Evolutionary conservation across 306 rosid species (phyloP), one percentile per base, ranked within the genome.

Genomic region (Betula pendula): DNA sequence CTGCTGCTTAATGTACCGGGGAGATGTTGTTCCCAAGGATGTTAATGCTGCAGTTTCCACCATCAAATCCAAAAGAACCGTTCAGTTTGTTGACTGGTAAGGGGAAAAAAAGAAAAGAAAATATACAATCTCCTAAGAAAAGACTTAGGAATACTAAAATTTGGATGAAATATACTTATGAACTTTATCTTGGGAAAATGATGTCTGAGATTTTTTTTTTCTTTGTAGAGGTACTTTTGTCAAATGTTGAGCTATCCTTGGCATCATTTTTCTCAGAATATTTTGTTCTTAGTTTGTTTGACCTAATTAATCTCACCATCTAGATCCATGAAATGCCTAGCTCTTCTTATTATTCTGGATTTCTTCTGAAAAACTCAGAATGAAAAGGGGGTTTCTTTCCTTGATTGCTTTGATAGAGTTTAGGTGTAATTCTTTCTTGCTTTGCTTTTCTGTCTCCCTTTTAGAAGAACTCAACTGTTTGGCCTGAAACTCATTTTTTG

Each of bases 21-120:
- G 98, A 5, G 98, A 95, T 85, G 98, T 95, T 74, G 98, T 95
- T 62, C 98, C 98, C 6, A 95, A 95, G 89, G 98, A 95, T 83
- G 98, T 95, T 53, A 95, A 95, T 77, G 95, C 97, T 71, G 97
- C 98, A 0, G 98, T 95, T 70, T 96, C 84, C 73, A 90, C 98
- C 74, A 95, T 95, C 80, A 95, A 95, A 77, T 92, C 98, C 4
- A 95, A 95, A 50, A 87, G 98, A 87, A 92, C 98, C 19, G 98
- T 95, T 63, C 98, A 95, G 80, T 95, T 95, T 82, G 98, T 95
- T 80, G 98, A 95, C 84, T 95, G 98, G 98, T 95, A 85, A 38
- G 42, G 42, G 42, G 42, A 38, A 5, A 38, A 38, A 38, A 38
- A 38, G 8, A 38, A 38, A 38, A 38, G 42, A 38, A 38, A 38